These are phyloP conservation scores for Dothideomycetes sp. DNA, from an alignment of 2,329 filamentous ascomycete genomes.

Conservation along the genomic window DNA sequence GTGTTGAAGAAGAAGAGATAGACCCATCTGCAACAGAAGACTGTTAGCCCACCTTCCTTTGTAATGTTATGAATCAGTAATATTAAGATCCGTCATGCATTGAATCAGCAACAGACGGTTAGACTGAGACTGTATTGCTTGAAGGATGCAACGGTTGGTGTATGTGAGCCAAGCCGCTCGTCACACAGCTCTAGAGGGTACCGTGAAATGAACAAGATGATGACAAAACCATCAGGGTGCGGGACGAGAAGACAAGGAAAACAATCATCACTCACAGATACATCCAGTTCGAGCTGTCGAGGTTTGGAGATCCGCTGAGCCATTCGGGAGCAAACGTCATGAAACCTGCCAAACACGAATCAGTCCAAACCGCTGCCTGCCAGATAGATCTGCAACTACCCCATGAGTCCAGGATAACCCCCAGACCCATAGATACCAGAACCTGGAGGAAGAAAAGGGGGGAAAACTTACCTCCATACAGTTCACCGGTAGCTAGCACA, in stretches of 20 bases:
- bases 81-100: too few relatives aligned
- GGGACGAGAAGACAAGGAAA: too few relatives aligned
- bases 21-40: constrained; percentile 38
- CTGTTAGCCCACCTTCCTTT: neutral
- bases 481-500: constrained; percentile 52
- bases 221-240: neutral
- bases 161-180: too few relatives aligned
- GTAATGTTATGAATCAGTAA: too few relatives aligned
- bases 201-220: too few relatives aligned
- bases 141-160: too few relatives aligned
- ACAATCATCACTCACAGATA: constrained; percentile 38
- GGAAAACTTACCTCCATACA: constrained; percentile 46
- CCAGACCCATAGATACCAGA: neutral
- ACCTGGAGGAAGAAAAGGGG: neutral
- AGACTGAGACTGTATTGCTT: too few relatives aligned
- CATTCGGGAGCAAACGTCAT: constrained; percentile 61
- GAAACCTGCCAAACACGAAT: constrained; percentile 40
- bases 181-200: too few relatives aligned
- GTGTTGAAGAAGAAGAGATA: constrained; percentile 58
- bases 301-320: constrained; percentile 48
- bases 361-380: too few relatives aligned
- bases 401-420: neutral
- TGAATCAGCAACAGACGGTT: too few relatives aligned
- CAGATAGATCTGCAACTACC: too few relatives aligned
- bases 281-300: constrained; percentile 52